Evolutionary conservation across 1,139 yeast species (phyloP), one percentile per base, ranked within the genome.

Genomic region (Sugiyamaella pinicola): DNA sequence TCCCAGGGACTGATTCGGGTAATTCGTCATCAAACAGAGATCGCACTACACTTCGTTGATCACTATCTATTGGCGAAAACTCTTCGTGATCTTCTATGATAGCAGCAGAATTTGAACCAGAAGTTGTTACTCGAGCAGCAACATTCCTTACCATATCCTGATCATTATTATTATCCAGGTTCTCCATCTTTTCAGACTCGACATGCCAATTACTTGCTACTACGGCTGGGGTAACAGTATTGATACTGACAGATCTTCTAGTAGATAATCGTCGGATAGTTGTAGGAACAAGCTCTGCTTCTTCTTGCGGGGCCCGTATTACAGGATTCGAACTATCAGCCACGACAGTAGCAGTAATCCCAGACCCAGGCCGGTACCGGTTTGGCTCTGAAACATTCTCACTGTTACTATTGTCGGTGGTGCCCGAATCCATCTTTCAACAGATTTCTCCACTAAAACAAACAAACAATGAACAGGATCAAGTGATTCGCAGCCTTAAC

Each of bases 1-100:
- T 71, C 7, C 74, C 75, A 1, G 75, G 76, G 1, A 69, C 64
- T 1, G 61, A 56, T n/a, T 64, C 54, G 18, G 61, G 52, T 45
- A 64, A 51, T 24, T 64, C 67, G 47, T 63, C 62, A 47, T 63
- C 62, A 28, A 64, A 47, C 12, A 58, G 52, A 12, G 62, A 52
- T 15, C 65, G 54, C 3, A 39, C 43, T 29, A 42, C 22, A 24
- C 48, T 45, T 24, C 19, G 24, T 19, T 46, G 49, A 18, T 43
- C 47, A 13, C 38, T 33, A 17, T 43, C 47, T 10, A 21, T 9
- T 2, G 39, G 47, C 8, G 40, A 31, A 17, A 35, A 24, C 13
- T 26, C 49, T 2, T 46, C 43, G 10, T 38, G 29, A 22, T 35
- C 48, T n/a, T 35, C 48, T 8, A 15, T 17, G 12, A 18, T 18